A percentile compares a stretch with the other conserved stretches of the same genome.
phyloP scores from a whole-genome alignment of 129 eudicot genomes.

The Saposhnikovia divaricata region DNA sequence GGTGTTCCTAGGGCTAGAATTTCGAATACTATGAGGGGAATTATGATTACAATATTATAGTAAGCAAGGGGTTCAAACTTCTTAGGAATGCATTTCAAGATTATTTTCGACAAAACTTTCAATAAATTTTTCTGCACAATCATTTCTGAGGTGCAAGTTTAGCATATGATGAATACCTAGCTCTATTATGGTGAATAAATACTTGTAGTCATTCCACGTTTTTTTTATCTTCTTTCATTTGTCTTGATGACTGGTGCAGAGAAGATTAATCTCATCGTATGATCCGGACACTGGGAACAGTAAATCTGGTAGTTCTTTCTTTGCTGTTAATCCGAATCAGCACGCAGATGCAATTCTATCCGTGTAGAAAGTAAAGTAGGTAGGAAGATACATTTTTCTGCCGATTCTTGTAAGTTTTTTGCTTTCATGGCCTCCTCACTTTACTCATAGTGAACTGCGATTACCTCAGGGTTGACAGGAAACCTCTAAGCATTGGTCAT shows the following conservation, averaged over 20 bases:
- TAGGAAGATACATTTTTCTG: not conserved
- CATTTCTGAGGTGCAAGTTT: not conserved
- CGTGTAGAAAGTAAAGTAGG: constrained; percentile 9
- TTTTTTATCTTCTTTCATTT: not conserved
- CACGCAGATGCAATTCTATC: constrained; percentile 19
- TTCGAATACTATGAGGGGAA: not conserved
- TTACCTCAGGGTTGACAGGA: not conserved
- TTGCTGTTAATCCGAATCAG: constrained; percentile 1
- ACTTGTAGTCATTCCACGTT: not conserved
- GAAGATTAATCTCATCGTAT: constrained; percentile 29
- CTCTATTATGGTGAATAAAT: not conserved
- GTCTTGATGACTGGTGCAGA: constrained; percentile 24
- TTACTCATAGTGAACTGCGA: not conserved
- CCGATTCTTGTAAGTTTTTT: not conserved
- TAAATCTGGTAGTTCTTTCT: constrained; percentile 1
- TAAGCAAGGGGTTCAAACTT: not conserved
- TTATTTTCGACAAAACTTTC: not conserved
- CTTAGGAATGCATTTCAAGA: not conserved
- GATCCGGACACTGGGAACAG: constrained; percentile 14
- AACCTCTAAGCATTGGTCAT: not conserved
- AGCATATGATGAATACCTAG: not conserved
- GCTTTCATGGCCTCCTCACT: not conserved
- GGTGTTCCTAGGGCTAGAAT: not conserved
- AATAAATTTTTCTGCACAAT: not conserved
- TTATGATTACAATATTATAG: not conserved